Evolutionary conservation across 345 rosid species (phyloP), one percentile per base, ranked within the genome.

Genomic region (Lenwebbia sp.): DNA sequence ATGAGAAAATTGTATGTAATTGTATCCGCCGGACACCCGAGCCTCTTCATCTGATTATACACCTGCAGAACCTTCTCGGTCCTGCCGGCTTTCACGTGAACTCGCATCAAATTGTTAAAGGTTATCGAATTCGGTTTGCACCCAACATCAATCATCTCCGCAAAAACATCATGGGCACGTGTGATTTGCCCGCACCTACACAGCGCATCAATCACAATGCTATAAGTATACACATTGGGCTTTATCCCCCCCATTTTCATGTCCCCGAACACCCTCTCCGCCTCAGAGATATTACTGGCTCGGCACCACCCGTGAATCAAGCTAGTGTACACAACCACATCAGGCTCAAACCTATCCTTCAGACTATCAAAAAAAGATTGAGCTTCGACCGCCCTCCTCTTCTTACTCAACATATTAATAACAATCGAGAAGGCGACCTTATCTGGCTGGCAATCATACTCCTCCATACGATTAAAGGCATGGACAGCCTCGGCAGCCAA

Each of bases 381-480:
- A 41, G 99, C 99, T 86, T 97, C 99, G 12, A 41, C 74, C 25
- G 98, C 99, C 88, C 94, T 91, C 83, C 99, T 88, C 88, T 96
- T 97, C 82, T 85, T 91, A 82, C 95, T 95, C 85, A 97, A 88
- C 60, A 86, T 91, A 37, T 94, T 92, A 84, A 97, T 93, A 84
- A 96, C 93, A 13, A 94, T 86, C 15, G 99, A 95, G 88, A 97
- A 96, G 5, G 94, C 95, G 23, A 93, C 89, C 88, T 89, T 92
- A 87, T 97, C 97, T 3, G 99, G 99, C 85, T 60, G 85, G 65
- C 98, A 94, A 41, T 92, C 93, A 85, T 96, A 96, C 52, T 97
- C 99, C 90, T 97, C 99, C 99, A 97, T 96, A 0, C 98, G 95
- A 52, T 96, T 94, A 85, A 97, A 96, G 14, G 96, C 93, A 89